Evolutionary conservation across 768 basidiomycete species (phyloP).

Genomic region (Russula emetica): DNA sequence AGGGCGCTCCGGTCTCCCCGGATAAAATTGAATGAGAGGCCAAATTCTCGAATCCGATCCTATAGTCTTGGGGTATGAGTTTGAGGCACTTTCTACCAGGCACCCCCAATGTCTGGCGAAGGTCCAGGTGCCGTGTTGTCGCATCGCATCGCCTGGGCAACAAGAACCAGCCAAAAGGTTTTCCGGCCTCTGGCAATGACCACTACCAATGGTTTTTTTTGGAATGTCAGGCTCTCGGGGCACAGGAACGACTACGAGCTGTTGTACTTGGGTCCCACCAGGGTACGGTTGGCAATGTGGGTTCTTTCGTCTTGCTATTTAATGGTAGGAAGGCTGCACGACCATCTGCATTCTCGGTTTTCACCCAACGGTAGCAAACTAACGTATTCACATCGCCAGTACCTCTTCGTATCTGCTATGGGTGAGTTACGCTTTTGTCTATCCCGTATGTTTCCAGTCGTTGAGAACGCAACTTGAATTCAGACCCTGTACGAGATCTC

Average conservation of each 20-base stretch:
- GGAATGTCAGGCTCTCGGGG: not conserved
- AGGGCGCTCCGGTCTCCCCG: conserved; percentile 7
- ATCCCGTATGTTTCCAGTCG: not conserved
- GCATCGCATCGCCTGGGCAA: conserved; percentile 7
- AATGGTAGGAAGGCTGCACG: not conserved
- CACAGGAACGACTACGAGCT: conserved; percentile 4
- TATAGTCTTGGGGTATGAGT: not conserved
- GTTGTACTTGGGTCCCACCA: conserved; percentile 14
- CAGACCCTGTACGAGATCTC: conserved; percentile 13
- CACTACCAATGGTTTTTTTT: not conserved
- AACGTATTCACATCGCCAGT: not conserved
- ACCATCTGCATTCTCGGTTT: not conserved
- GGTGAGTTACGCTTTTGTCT: not conserved
- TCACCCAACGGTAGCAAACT: not conserved
- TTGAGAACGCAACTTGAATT: not conserved
- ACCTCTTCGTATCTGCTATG: not conserved
- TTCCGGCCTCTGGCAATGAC: not conserved
- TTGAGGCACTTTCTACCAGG: not conserved
- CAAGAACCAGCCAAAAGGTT: not conserved
- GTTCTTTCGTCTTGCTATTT: conserved; percentile 6
- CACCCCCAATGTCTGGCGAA: not conserved
- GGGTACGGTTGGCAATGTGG: not conserved
- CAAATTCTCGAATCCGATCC: not conserved
- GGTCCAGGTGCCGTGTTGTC: not conserved
- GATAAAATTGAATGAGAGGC: not conserved